Evolutionary conservation across 2,329 filamentous ascomycete species (phyloP).

Genomic region (Ceratocystiopsis sp.): DNA sequence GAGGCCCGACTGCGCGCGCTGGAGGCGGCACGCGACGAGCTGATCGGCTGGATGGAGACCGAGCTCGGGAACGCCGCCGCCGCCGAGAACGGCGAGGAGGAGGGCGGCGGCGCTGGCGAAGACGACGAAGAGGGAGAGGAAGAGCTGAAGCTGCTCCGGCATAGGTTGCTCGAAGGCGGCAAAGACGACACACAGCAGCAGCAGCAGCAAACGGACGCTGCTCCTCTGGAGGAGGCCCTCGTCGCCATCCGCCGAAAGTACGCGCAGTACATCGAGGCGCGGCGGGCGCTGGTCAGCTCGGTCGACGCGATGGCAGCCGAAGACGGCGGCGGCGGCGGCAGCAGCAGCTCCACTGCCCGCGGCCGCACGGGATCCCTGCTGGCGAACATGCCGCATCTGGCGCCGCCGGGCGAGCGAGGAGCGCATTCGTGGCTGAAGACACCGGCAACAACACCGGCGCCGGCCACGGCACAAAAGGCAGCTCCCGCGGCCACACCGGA

Average conservation of each 20-base stretch:
- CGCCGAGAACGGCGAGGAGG: slow-evolving; percentile 28
- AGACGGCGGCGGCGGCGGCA: background rate
- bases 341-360: background rate
- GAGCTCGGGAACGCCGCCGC: slow-evolving; percentile 38
- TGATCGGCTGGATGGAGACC: slow-evolving; percentile 49
- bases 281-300: slow-evolving; percentile 27
- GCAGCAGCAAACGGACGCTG: background rate
- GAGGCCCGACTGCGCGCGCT: slow-evolving; percentile 34
- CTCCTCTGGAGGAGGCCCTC: slow-evolving; percentile 23
- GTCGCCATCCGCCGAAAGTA: slow-evolving; percentile 36
- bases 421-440: background rate
- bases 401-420: slow-evolving; percentile 7
- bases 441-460: background rate
- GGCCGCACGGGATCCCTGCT: background rate
- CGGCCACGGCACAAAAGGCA: no score
- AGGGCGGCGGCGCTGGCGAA: slow-evolving; percentile 13
- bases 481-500: background rate
- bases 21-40: slow-evolving; percentile 35
- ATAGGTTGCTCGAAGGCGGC: slow-evolving; percentile 5
- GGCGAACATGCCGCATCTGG: slow-evolving; percentile 15
- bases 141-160: slow-evolving; percentile 7
- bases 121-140: slow-evolving; percentile 6
- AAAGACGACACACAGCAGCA: background rate
- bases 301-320: slow-evolving; percentile 1
- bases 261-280: slow-evolving; percentile 29